Evolutionary conservation across 176 grass and related monocot genomes (phyloP), one percentile per base, ranked within the genome.

Genomic region (Avena sativa): DNA sequence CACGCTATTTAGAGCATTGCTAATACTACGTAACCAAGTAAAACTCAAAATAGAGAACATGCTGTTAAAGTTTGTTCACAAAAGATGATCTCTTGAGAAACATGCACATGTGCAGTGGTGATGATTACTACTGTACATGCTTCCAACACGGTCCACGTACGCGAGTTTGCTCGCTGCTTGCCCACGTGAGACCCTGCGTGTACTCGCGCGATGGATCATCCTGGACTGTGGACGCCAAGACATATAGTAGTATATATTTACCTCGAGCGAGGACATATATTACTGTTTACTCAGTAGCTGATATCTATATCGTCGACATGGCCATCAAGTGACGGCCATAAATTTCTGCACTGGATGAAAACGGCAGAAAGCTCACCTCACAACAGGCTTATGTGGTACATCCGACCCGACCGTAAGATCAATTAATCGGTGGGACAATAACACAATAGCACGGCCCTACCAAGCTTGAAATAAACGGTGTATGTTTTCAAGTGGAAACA

Each of bases 361-460:
- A 81, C 77, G 32, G 52, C 76, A 85, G 77, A 71, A 68, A 70
- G 89, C 81, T 88, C 81, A 88, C 89, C 77, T 91, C 86, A 85
- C 75, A 85, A 88, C 69, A 91, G 85, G 51, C 86, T 85, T 88
- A 91, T 81, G 81, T 28, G 70, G 89, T 88, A 91, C 89, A 87
- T 44, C 81, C 66, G 80, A 83, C 51, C 80, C 60, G 80, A 64
- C 85, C 74, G 81, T 12, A 85, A 80, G 75, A 36, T 46, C 8
- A 16, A 76, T 30, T 4, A 16, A 76, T 30, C 4, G 74, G 12
- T 17, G 76, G 75, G 80, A 67, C 85, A 62, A 53, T 30, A 1
- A 28, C 1, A 32, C 1, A 32, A 36, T 9, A 67, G 49, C 58
- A 47, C 64, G 46, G 59, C 48, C 75, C 78, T 61, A 32, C 25